phyloP scores from a whole-genome alignment of 2,329 filamentous ascomycete genomes.

The Clarireedia hainanense region DNA sequence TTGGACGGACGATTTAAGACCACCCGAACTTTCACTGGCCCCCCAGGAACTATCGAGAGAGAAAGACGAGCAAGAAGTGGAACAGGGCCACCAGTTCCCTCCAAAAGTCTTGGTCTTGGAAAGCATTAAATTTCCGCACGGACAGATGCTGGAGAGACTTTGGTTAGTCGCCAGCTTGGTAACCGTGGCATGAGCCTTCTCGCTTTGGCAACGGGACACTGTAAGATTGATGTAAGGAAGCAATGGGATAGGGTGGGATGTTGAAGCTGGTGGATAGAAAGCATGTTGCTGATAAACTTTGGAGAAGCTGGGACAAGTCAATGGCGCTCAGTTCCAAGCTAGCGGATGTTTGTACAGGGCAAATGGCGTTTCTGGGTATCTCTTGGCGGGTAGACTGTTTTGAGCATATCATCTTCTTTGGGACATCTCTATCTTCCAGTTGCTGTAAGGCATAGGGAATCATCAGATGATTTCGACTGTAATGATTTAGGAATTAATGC shows the following conservation, averaged over 20 bases:
- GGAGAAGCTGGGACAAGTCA: background rate
- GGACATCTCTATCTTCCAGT: background rate
- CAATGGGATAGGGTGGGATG: background rate
- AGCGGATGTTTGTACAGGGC: background rate
- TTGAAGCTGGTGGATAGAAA: background rate
- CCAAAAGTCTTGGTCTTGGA: slow-evolving; percentile 12
- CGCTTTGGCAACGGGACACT: background rate
- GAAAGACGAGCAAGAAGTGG: slow-evolving; percentile 38
- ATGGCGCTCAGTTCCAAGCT: background rate
- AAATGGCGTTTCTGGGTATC: slow-evolving; percentile 8
- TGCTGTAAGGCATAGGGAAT: slow-evolving; percentile 1
- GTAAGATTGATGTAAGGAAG: background rate
- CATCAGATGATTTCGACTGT: slow-evolving; percentile 1
- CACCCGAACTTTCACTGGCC: slow-evolving; percentile 32
- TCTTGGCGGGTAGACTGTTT: slow-evolving; percentile 1
- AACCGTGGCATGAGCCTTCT: background rate
- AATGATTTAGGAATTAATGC: slow-evolving; percentile 13
- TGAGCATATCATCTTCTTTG: background rate
- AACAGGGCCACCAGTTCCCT: slow-evolving; percentile 31
- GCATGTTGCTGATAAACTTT: background rate
- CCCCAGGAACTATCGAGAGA: slow-evolving; percentile 32
- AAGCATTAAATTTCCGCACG: slow-evolving; percentile 9
- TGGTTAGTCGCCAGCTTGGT: background rate
- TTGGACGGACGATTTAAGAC: slow-evolving; percentile 53
- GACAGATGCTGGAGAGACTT: slow-evolving; percentile 5